Evolutionary conservation across 2,329 filamentous ascomycete species (phyloP).

Genomic region (Scopulariopsis brevicaulis): DNA sequence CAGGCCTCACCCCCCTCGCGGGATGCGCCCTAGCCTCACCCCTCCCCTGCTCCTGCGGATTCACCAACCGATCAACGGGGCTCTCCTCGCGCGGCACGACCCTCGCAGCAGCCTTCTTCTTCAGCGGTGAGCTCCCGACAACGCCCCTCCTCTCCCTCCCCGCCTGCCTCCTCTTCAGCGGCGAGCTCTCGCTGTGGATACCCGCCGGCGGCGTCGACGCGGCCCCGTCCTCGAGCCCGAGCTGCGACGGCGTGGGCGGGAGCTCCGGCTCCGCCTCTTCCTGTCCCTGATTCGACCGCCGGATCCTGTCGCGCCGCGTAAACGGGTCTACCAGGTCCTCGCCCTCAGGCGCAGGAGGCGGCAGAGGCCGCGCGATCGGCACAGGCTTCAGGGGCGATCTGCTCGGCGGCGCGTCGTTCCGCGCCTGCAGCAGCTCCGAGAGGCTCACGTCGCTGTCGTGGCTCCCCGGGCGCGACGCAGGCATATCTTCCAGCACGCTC

Average conservation of each 20-base stretch:
- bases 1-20: slow-evolving; percentile 27
- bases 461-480: slow-evolving; percentile 7
- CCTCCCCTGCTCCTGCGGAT: slow-evolving; percentile 2
- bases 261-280: slow-evolving; percentile 38
- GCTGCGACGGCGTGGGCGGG: slow-evolving; percentile 43
- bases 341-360: slow-evolving; percentile 28
- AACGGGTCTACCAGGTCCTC: slow-evolving; percentile 24
- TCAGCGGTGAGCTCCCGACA: slow-evolving; percentile 37
- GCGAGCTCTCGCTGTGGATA: slow-evolving; percentile 25
- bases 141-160: slow-evolving; percentile 22
- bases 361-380: slow-evolving; percentile 32
- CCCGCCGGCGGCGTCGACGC: slow-evolving; percentile 44
- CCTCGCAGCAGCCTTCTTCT: slow-evolving; percentile 24
- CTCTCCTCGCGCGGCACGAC: slow-evolving; percentile 14
- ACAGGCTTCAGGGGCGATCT: slow-evolving; percentile 15
- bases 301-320: slow-evolving; percentile 3
- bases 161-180: slow-evolving; percentile 1
- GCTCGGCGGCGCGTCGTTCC: slow-evolving; percentile 26
- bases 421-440: slow-evolving; percentile 15
- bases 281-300: slow-evolving; percentile 12
- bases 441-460: slow-evolving; percentile 13
- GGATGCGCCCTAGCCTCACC: slow-evolving; percentile 15
- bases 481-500: background rate
- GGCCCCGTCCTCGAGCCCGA: slow-evolving; percentile 35
- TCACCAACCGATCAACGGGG: background rate